Conservation (phyloP, 2,329 filamentous ascomycete genomes). For the Grosmannia penicillata region DNA sequence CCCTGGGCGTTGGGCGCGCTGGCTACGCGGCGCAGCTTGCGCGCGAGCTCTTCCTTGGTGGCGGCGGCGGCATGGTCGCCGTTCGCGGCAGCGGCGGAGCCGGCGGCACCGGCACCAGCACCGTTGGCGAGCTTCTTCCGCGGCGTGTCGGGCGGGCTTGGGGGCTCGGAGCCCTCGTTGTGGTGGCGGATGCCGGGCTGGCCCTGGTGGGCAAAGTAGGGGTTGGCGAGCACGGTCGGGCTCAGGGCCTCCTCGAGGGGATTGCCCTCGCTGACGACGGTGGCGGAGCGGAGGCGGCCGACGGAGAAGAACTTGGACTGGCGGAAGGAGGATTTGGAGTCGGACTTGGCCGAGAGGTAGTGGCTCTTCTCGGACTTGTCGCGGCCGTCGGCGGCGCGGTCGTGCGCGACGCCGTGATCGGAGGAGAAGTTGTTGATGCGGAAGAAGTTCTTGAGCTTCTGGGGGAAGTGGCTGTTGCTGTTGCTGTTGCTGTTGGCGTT, state of each 20-base stretch:
- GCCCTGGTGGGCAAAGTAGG: slow-evolving; percentile 94
- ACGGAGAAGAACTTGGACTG: slow-evolving; percentile 85
- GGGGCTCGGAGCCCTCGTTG: slow-evolving; percentile 84
- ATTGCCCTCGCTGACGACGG: slow-evolving; percentile 85
- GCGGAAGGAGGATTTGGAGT: slow-evolving; percentile 55
- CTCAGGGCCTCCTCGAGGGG: slow-evolving; percentile 77
- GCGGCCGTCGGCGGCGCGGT: neutral
- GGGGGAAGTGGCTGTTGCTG: slow-evolving; percentile 45
- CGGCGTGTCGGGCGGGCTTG: slow-evolving; percentile 83
- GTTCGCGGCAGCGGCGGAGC: slow-evolving; percentile 32
- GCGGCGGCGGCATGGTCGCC: slow-evolving; percentile 57
- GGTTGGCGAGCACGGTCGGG: slow-evolving; percentile 87
- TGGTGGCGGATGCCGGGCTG: slow-evolving; percentile 86
- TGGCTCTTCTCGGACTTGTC: slow-evolving; percentile 2
- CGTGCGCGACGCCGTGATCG: slow-evolving; percentile 13
- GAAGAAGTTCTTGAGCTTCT: slow-evolving; percentile 58
- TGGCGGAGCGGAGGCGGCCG: slow-evolving; percentile 75
- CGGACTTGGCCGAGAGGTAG: slow-evolving; percentile 28
- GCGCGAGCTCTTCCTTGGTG: slow-evolving; percentile 84
- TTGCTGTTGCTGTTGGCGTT: slow-evolving; percentile 35
- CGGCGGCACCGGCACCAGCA: slow-evolving; percentile 18
- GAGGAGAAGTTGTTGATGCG: slow-evolving; percentile 35
- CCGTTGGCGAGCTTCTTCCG: slow-evolving; percentile 52
- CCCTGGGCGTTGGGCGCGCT: slow-evolving; percentile 96
- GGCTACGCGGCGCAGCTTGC: slow-evolving; percentile 84